These are phyloP conservation scores for Trichophyton benhamiae DNA, from an alignment of 2,329 filamentous ascomycete species.

Conservation along the genomic window DNA sequence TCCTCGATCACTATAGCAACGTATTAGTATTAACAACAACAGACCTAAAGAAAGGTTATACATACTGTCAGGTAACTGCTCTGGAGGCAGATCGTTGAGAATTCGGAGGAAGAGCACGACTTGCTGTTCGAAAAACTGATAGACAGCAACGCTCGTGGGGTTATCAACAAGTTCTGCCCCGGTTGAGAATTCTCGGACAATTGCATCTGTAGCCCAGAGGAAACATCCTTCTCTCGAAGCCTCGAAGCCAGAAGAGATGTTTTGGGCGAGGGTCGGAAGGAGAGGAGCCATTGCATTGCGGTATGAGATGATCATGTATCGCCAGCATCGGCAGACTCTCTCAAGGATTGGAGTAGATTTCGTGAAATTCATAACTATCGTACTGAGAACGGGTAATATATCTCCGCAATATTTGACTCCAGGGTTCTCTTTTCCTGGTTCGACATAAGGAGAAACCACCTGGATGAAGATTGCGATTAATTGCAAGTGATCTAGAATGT, in stretches of 20 bases:
- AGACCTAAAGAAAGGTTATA: constrained; percentile 4
- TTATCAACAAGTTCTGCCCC: constrained; percentile 74
- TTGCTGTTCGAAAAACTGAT: constrained; percentile 88
- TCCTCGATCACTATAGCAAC: constrained; percentile 65
- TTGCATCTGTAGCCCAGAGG: constrained; percentile 93
- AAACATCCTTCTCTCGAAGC: constrained; percentile 87
- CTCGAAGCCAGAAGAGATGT: constrained; percentile 73
- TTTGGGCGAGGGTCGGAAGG: constrained; percentile 73
- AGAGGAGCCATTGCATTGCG: constrained; percentile 77
- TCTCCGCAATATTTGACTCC: constrained; percentile 95
- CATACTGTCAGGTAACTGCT: constrained; percentile 59
- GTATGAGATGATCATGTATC: constrained; percentile 94
- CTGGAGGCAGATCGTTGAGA: constrained; percentile 68
- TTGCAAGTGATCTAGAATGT: constrained; percentile 62
- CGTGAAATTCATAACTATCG: constrained; percentile 78
- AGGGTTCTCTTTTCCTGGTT: constrained; percentile 63
- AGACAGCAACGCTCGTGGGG: constrained; percentile 75
- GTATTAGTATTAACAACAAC: constrained; percentile 9
- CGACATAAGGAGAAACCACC: constrained; percentile 60
- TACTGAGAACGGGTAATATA: constrained; percentile 75
- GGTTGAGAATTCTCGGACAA: constrained; percentile 88
- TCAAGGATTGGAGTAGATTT: constrained; percentile 81
- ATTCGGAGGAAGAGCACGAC: constrained; percentile 79
- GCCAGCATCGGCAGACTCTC: constrained; percentile 86
- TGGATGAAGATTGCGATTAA: constrained; percentile 86